Conservation (phyloP, 305 asterid genomes). For the Fraxinus sp. region DNA sequence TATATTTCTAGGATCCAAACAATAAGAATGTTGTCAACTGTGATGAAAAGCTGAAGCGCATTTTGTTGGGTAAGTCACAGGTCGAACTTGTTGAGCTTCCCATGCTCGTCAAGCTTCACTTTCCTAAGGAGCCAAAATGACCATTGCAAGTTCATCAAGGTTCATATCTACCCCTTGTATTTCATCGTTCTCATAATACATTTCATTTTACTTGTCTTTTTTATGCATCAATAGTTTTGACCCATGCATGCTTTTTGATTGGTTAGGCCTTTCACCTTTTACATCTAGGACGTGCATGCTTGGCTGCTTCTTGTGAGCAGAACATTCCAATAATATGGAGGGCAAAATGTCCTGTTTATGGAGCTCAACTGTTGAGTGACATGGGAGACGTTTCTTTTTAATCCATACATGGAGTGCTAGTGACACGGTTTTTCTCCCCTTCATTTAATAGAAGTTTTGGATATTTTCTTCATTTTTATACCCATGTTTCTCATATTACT, state of each 20-base stretch:
- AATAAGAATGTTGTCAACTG: conserved; percentile 75
- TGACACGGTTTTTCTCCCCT: background rate
- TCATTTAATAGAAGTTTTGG: background rate
- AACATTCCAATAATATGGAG: too few relatives aligned
- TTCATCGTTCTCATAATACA: conserved; percentile 2
- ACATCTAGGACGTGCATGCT: background rate
- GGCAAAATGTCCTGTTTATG: background rate
- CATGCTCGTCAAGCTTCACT: conserved; percentile 74
- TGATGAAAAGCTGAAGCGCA: conserved; percentile 69
- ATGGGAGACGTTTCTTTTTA: background rate
- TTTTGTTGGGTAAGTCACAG: conserved; percentile 70
- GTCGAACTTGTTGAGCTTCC: conserved; percentile 86
- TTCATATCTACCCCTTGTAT: conserved; percentile 6
- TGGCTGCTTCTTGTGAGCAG: background rate
- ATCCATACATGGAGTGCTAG: background rate
- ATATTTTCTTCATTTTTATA: background rate
- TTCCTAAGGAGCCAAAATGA: conserved; percentile 67
- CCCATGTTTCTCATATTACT: background rate
- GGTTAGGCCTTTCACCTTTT: background rate
- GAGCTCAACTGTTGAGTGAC: background rate
- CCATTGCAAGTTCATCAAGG: conserved; percentile 26
- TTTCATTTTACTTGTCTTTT: background rate
- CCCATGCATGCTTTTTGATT: background rate
- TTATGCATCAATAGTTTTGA: background rate
- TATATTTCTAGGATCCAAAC: conserved; percentile 57